A percentile compares a stretch with the other conserved stretches of the same genome.
phyloP scores from a whole-genome alignment of 257 asterid genomes.

The Penstemon barbatus region DNA sequence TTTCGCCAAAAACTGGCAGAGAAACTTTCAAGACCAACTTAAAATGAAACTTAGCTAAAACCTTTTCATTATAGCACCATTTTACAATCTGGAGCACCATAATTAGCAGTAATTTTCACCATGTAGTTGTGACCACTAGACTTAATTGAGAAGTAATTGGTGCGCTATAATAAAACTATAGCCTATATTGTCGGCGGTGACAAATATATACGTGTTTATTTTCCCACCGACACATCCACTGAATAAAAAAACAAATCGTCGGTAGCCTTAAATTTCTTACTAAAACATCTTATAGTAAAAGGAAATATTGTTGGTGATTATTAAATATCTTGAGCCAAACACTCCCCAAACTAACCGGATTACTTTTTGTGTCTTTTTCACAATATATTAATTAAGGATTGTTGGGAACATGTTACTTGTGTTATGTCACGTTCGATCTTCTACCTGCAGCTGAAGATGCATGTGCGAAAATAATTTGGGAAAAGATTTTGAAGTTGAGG shows the following conservation, averaged over 20 bases:
- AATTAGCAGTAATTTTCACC: not conserved
- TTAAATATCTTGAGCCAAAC: conserved; percentile 5
- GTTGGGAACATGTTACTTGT: not conserved
- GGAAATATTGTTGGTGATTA: not conserved
- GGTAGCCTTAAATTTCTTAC: conserved; percentile 20
- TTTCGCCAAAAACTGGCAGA: no score
- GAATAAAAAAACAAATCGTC: conserved; percentile 3
- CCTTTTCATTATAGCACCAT: no score
- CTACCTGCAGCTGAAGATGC: not conserved
- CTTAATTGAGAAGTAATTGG: not conserved
- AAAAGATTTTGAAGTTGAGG: no score
- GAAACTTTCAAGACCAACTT: no score
- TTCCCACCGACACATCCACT: conserved; percentile 21
- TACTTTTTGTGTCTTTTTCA: not conserved
- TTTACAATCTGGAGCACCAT: no score
- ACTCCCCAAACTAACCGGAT: not conserved
- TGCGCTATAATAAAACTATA: not conserved
- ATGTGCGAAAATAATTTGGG: no score
- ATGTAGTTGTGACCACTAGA: not conserved
- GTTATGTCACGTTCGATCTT: no score
- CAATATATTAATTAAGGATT: no score
- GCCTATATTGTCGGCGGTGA: conserved; percentile 9
- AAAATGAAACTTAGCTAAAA: no score
- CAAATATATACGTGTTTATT: not conserved
- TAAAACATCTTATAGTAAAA: not conserved